Conservation (phyloP, 164 flowering plant species). For the Berberis vulgaris region DNA sequence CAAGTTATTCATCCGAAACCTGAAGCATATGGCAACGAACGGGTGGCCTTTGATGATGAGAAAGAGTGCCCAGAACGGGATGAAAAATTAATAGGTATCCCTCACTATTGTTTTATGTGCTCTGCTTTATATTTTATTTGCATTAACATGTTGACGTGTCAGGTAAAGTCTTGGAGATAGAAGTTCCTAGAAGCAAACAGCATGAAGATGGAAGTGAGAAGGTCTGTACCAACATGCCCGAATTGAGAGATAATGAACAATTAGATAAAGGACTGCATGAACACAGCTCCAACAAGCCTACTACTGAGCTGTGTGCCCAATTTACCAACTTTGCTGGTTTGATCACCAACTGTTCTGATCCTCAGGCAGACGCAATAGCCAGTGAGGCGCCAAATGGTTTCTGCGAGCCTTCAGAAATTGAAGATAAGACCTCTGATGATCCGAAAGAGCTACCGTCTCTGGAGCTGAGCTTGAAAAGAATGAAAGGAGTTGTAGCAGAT, state of each 20-base stretch:
- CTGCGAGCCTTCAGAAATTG: constrained; percentile 20
- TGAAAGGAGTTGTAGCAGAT: constrained; percentile 25
- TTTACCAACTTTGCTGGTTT: constrained; percentile 16
- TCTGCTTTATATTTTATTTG: not conserved
- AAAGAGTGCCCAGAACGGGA: constrained; percentile 25
- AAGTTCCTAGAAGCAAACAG: constrained; percentile 22
- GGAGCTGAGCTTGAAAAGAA: constrained; percentile 46
- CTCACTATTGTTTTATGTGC: not conserved
- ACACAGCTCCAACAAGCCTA: constrained; percentile 14
- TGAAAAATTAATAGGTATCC: constrained; percentile 31
- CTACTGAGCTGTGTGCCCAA: constrained; percentile 12
- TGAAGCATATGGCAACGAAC: constrained; percentile 24
- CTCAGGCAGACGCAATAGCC: constrained; percentile 15
- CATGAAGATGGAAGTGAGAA: constrained; percentile 23
- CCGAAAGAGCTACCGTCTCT: constrained; percentile 38
- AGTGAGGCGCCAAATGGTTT: constrained; percentile 17
- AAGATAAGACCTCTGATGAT: constrained; percentile 18
- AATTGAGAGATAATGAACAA: constrained; percentile 14
- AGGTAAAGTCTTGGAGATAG: constrained; percentile 42
- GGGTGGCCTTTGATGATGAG: constrained; percentile 21
- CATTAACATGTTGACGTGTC: constrained; percentile 14
- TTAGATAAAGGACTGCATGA: constrained; percentile 19
- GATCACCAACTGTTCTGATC: constrained; percentile 14
- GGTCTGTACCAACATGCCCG: constrained; percentile 13
- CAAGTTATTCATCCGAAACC: constrained; percentile 40